Base-by-base conservation (phyloP, 1,284 basidiomycete genomes). In the Exsudoporus floridanus region DNA sequence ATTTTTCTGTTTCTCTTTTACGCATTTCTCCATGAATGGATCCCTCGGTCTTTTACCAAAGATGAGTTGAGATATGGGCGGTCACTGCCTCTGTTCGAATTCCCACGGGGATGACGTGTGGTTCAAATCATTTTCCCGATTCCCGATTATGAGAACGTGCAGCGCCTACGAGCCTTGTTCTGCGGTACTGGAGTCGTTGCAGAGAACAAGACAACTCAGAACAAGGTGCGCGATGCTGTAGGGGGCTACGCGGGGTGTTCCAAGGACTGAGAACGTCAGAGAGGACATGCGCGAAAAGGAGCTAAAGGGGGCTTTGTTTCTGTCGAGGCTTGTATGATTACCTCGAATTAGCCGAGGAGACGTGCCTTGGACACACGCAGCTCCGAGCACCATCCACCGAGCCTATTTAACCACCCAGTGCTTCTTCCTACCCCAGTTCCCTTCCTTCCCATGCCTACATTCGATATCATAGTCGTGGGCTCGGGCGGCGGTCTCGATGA, bases 401-500 rank as follows among this genome's bases (percentile, higher is more conserved):
- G 35, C 5, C 27, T 47, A 47, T 30, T 47, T 47, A 47, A 47
- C 46, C 18, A 18, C 10, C 10, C 23, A 23, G 23, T 9, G 16
- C 1, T 6, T 21, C 12, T n/a, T n/a, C n/a, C n/a, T 30, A 5
- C 19, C 13, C 12, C 10, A 4, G n/a, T 21, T 18, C 8, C 14
- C 12, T 2, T 21, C 18, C 6, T 27, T 44, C 4, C 2, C 44
- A 78, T 77, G 76, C 72, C 77, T 54, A 67, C 76, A 51, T 90
- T 90, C 66, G 84, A 89, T 66, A 60, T 91, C 57, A 71, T 90
- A 52, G 86, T 87, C 58, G 80, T 91, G 23, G 88, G 89, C 57
- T 80, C 82, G 54, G 88, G 88, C 55, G 88, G 89, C 44, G 88
- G 89, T 43, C 85, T 85, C 19, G 81, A 81, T 64, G 88, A 91